Percentiles rank a stretch among this genome's conserved stretches.
These are phyloP conservation scores for Pseudonectria buxi DNA, from an alignment of 2,329 filamentous ascomycete species.

Conservation along the genomic window DNA sequence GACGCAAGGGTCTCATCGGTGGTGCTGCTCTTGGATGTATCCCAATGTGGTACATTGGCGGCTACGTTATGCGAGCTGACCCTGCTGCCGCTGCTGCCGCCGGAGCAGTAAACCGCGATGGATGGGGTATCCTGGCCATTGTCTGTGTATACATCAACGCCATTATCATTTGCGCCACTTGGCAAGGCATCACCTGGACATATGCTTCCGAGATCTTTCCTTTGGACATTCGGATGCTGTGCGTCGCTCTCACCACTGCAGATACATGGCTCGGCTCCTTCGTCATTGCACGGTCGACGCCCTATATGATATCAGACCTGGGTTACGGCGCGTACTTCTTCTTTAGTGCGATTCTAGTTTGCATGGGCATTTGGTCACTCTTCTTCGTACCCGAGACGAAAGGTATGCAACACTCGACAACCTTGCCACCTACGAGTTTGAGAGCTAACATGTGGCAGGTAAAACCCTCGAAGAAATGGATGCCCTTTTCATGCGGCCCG, in stretches of 20 bases:
- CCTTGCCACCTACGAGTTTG: neutral
- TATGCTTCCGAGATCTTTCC: slow-evolving; percentile 40
- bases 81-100: slow-evolving; percentile 31
- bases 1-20: slow-evolving; percentile 37
- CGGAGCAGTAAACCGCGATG: slow-evolving; percentile 34
- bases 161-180: slow-evolving; percentile 26
- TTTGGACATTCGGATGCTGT: slow-evolving; percentile 22
- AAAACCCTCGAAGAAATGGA: slow-evolving; percentile 42
- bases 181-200: slow-evolving; percentile 33
- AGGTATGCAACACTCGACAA: slow-evolving; percentile 18
- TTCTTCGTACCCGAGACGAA: slow-evolving; percentile 45
- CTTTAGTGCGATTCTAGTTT: slow-evolving; percentile 37
- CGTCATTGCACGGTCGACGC: slow-evolving; percentile 28
- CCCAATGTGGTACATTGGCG: slow-evolving; percentile 30
- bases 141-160: slow-evolving; percentile 33
- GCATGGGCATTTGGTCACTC: slow-evolving; percentile 38
- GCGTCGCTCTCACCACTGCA: slow-evolving; percentile 22
- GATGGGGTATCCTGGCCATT: slow-evolving; percentile 34
- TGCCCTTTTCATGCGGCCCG: slow-evolving; percentile 15
- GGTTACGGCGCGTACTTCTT: slow-evolving; percentile 46
- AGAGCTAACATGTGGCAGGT: slow-evolving; percentile 6
- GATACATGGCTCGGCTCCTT: slow-evolving; percentile 29
- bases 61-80: slow-evolving; percentile 23
- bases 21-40: slow-evolving; percentile 26
- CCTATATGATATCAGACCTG: slow-evolving; percentile 31